These are phyloP conservation scores for Suillus spraguei DNA, from an alignment of 768 basidiomycete genomes.

Conservation along the genomic window DNA sequence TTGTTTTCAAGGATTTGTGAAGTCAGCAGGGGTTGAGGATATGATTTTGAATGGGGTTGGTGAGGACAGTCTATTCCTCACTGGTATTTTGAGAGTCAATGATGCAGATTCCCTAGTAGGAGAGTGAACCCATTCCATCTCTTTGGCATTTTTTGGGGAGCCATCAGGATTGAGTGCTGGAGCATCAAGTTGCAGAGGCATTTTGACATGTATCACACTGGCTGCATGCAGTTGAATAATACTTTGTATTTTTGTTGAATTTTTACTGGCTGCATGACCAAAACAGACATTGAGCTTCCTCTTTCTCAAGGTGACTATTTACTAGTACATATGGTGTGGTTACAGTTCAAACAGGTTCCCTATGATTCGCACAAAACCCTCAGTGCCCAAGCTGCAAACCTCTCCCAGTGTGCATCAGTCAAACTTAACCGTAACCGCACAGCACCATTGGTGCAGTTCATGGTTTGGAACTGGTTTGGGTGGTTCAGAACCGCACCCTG, in stretches of 20 bases:
- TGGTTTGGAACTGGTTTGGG: background rate
- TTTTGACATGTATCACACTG: background rate
- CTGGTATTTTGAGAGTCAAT: constrained; percentile 1
- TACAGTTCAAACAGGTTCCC: background rate
- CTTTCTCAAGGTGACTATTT: background rate
- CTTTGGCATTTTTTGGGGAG: background rate
- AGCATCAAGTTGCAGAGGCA: background rate
- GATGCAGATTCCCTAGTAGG: background rate
- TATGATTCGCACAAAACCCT: background rate
- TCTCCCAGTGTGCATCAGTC: background rate
- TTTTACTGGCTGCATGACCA: background rate
- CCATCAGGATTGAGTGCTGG: background rate
- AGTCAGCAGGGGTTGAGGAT: background rate
- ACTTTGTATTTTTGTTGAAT: background rate
- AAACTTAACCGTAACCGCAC: background rate
- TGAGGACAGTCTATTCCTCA: background rate
- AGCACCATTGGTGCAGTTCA: background rate
- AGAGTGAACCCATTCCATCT: constrained; percentile 3
- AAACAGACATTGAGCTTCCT: background rate
- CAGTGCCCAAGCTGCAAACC: background rate
- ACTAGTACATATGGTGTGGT: background rate
- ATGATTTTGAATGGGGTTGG: too few relatives aligned
- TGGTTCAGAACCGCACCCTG: background rate
- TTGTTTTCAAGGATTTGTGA: background rate
- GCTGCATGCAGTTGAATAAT: background rate